phyloP scores from a whole-genome alignment of 306 rosid species.

The Glycyrrhiza uralensis region DNA sequence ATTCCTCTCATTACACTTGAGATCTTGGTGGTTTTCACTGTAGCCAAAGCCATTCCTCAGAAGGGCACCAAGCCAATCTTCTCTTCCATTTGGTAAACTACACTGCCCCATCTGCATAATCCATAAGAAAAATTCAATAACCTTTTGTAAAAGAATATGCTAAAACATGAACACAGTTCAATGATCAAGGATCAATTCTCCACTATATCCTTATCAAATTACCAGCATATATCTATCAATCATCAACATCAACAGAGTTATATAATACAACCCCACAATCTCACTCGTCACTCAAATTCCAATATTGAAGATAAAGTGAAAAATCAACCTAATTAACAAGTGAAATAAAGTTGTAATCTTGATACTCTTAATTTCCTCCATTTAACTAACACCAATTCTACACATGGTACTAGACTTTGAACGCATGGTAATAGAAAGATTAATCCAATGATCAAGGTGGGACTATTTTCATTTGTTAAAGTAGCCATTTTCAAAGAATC shows the following conservation, averaged over 20 bases:
- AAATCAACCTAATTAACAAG: not conserved
- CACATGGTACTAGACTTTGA: not conserved
- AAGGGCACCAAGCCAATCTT: constrained; percentile 62
- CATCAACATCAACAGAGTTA: not conserved
- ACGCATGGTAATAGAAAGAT: not conserved
- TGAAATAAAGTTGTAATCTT: not conserved
- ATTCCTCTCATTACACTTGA: constrained; percentile 58
- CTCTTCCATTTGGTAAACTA: constrained; percentile 21
- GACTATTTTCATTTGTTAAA: not conserved
- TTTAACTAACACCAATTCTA: not conserved
- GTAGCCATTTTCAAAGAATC: no score
- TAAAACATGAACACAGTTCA: not conserved
- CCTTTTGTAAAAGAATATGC: not conserved
- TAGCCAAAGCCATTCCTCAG: constrained; percentile 46
- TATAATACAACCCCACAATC: not conserved
- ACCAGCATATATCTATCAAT: not conserved
- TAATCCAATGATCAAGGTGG: not conserved
- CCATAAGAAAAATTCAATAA: not conserved
- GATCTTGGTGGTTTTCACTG: constrained; percentile 59
- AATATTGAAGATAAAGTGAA: not conserved
- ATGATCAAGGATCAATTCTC: not conserved
- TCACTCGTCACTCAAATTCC: not conserved
- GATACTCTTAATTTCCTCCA: not conserved
- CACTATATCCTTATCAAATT: not conserved
- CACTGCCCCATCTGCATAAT: constrained; percentile 49